Base-by-base conservation (phyloP, 1,284 basidiomycete species). In the Amylostereum chailletii region DNA sequence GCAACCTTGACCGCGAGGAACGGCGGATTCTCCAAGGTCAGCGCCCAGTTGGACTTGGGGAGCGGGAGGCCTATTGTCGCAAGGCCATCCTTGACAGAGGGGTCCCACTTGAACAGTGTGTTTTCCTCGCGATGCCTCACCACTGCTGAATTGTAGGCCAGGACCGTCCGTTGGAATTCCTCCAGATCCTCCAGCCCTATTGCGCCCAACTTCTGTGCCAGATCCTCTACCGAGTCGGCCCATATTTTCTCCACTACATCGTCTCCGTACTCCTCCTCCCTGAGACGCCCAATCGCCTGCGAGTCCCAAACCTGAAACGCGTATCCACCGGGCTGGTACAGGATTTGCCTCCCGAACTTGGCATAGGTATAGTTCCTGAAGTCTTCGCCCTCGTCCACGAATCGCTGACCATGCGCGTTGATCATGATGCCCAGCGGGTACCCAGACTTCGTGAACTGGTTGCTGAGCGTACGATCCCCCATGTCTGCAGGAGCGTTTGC, bases 311-410 rank as follows among this genome's bases (percentile, higher is more conserved):
- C 62, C 57, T 86, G 83, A 58, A 83, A 85, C 5, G 74, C 82
- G 53, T 65, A 71, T 4, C 77, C 75, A 11, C 70, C 74, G 0
- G 77, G 78, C 58, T 86, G 80, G 19, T 61, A 53, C 45, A 84
- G 66, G 47, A 84, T 79, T 43, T 72, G 75, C 38, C 68, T 69
- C 3, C 81, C 82, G 54, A 80, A 83, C 60, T 76, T 78, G 11
- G 82, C 81, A 55, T 86, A 86, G 2, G 82, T 86, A 56, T 79
- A 84, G 60, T 82, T 85, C 43, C 83, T 72, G 59, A 77, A 83
- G 63, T 86, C 82, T 54, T 75, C 74, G 41, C 82, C 82, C 61
- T 86, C 83, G 55, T 85, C 81, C 9, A 83, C 81, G 57, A 85
- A 86, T 10, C 83, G 71, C 45, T 63, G 53, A 1, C 83, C 83